These are phyloP conservation scores for Aechmea fasciata DNA, from an alignment of 176 grass and related monocot genomes.

Conservation along the genomic window DNA sequence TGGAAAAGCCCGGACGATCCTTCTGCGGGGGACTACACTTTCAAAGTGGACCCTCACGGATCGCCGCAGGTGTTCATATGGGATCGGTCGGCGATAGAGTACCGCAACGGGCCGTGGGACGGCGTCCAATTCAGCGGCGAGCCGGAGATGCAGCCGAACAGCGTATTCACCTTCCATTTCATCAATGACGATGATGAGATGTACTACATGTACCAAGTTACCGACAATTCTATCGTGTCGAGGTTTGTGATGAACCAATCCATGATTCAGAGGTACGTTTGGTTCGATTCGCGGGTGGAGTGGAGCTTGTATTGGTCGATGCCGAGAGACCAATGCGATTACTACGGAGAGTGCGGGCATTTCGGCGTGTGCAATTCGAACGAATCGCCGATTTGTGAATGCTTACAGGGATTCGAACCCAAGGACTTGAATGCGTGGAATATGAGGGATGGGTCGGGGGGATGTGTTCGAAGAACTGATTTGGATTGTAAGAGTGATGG, in stretches of 20 bases:
- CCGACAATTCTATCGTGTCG: background rate
- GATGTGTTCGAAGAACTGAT: background rate
- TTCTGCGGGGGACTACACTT: slow-evolving; percentile 23
- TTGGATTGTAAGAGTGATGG: slow-evolving; percentile 1
- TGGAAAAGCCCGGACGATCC: slow-evolving; percentile 38
- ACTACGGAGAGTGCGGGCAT: slow-evolving; percentile 1
- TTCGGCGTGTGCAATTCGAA: slow-evolving; percentile 11
- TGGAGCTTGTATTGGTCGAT: background rate
- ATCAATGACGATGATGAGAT: slow-evolving; percentile 6
- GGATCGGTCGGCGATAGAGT: slow-evolving; percentile 26
- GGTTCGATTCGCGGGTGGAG: background rate
- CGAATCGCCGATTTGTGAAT: slow-evolving; percentile 4
- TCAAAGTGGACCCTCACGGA: slow-evolving; percentile 28
- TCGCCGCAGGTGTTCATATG: slow-evolving; percentile 17
- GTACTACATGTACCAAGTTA: slow-evolving; percentile 1
- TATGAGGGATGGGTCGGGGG: slow-evolving; percentile 6
- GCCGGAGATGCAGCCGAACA: slow-evolving; percentile 18
- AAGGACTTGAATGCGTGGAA: background rate
- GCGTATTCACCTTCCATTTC: slow-evolving; percentile 18
- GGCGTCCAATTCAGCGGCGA: slow-evolving; percentile 31
- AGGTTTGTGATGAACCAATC: slow-evolving; percentile 4
- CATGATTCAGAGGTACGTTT: background rate
- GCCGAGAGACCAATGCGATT: slow-evolving; percentile 1
- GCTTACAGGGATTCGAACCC: slow-evolving; percentile 13
- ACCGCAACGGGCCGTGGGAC: slow-evolving; percentile 35